These are phyloP conservation scores for Suillus cothurnatus DNA, from an alignment of 768 basidiomycete genomes.

Conservation along the genomic window DNA sequence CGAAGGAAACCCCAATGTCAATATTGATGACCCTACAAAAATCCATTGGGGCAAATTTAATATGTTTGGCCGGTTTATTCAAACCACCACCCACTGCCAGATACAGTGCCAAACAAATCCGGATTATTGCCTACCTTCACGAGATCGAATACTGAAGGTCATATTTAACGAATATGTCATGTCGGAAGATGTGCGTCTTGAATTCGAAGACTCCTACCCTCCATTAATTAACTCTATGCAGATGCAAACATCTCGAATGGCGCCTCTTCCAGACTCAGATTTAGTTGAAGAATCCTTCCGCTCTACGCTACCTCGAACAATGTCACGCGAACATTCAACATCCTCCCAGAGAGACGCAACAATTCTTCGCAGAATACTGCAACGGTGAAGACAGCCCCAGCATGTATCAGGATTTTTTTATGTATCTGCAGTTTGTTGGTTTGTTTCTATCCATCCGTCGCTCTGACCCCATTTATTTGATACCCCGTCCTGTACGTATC, in stretches of 20 bases:
- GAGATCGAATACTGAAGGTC: slow-evolving; percentile 54
- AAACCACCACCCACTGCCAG: slow-evolving; percentile 78
- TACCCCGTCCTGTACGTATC: slow-evolving; percentile 41
- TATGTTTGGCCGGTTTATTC: slow-evolving; percentile 87
- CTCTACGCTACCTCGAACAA: slow-evolving; percentile 33
- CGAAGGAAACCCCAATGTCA: slow-evolving; percentile 79
- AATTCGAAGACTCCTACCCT: background rate
- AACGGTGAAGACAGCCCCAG: slow-evolving; percentile 32
- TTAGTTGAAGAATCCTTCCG: slow-evolving; percentile 44
- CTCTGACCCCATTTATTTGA: slow-evolving; percentile 27
- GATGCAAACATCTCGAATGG: slow-evolving; percentile 70
- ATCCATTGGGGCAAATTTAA: slow-evolving; percentile 98
- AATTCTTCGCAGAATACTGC: slow-evolving; percentile 55
- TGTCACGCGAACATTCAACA: slow-evolving; percentile 34
- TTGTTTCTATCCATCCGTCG: slow-evolving; percentile 22
- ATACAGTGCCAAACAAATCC: slow-evolving; percentile 61
- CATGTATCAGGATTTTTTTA: slow-evolving; percentile 24
- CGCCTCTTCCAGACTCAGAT: slow-evolving; percentile 47
- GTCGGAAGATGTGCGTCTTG: slow-evolving; percentile 60
- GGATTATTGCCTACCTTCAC: slow-evolving; percentile 66
- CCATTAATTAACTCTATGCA: slow-evolving; percentile 28
- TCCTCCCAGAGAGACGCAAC: slow-evolving; percentile 42
- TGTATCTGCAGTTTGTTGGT: slow-evolving; percentile 31
- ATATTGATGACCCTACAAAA: slow-evolving; percentile 60
- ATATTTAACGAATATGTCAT: slow-evolving; percentile 62